A percentile compares a stretch with the other conserved stretches of the same genome.
phyloP scores from a whole-genome alignment of 1,284 basidiomycete species.

The Trichosporon coremiiforme region DNA sequence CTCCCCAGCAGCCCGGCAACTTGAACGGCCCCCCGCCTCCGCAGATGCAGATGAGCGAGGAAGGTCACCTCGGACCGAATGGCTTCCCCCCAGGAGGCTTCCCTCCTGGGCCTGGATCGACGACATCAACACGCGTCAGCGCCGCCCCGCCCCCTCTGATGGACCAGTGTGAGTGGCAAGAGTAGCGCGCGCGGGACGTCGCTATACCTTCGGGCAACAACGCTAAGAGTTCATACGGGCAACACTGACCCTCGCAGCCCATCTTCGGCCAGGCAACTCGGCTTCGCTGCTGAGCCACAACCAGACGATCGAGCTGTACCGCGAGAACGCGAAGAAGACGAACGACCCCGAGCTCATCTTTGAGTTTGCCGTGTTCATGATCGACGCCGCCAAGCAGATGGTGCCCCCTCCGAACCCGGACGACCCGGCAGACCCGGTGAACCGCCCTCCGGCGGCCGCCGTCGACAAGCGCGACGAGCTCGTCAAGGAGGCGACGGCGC shows the following conservation, averaged over 20 bases:
- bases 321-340: slow-evolving; percentile 96
- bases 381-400: slow-evolving; percentile 88
- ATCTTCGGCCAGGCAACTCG: slow-evolving; percentile 88
- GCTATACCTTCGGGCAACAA: not conserved
- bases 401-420: slow-evolving; percentile 49
- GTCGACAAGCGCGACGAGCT: slow-evolving; percentile 87
- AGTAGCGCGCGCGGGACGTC: no score
- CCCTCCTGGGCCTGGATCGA: slow-evolving; percentile 10
- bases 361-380: slow-evolving; percentile 98
- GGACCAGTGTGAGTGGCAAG: slow-evolving; percentile 54
- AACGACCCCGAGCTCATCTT: slow-evolving; percentile 97
- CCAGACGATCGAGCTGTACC: slow-evolving; percentile 93
- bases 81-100: slow-evolving; percentile 10
- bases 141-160: slow-evolving; percentile 46
- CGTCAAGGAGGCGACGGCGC: slow-evolving; percentile 76
- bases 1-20: slow-evolving; percentile 10
- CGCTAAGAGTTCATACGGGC: not conserved
- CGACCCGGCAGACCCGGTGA: slow-evolving; percentile 30
- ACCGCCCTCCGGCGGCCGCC: slow-evolving; percentile 66
- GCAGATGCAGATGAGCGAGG: slow-evolving; percentile 11
- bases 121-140: not conserved
- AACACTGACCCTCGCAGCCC: slow-evolving; percentile 57
- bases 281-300: slow-evolving; percentile 91
- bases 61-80: slow-evolving; percentile 2
- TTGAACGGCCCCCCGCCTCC: slow-evolving; percentile 7